phyloP scores from a whole-genome alignment of 139 green algal genomes.

The Penium margaritaceum region DNA sequence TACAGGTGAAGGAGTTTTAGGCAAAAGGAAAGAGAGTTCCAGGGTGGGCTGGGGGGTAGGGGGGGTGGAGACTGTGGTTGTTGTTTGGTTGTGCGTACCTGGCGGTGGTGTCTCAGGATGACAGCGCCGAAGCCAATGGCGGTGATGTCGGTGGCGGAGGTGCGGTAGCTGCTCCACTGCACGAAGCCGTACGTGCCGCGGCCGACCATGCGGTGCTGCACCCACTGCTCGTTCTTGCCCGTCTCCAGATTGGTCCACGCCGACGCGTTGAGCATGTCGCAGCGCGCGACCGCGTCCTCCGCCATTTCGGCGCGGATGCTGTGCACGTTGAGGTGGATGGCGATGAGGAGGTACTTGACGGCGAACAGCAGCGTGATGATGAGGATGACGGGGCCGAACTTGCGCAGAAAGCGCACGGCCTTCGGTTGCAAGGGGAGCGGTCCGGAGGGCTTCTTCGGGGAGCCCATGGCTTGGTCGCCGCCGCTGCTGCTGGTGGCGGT shows the following conservation, averaged over 20 bases:
- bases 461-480: too few relatives aligned
- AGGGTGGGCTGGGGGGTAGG: too few relatives aligned
- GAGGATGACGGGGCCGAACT: constrained; percentile 1
- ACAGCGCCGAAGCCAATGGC: neutral
- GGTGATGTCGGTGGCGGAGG: neutral
- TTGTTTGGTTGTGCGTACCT: too few relatives aligned
- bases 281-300: neutral
- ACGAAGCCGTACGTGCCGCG: constrained; percentile 15
- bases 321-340: constrained; percentile 10
- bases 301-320: neutral
- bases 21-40: too few relatives aligned
- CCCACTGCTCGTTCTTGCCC: neutral
- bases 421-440: too few relatives aligned
- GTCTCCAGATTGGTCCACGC: neutral
- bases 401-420: constrained; percentile 7
- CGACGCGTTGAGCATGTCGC: neutral
- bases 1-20: too few relatives aligned
- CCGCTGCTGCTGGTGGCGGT: too few relatives aligned
- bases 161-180: neutral
- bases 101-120: neutral
- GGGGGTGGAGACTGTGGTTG: too few relatives aligned
- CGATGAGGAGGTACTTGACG: constrained; percentile 8
- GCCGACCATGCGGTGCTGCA: constrained; percentile 12
- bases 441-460: too few relatives aligned
- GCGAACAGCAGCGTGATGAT: constrained; percentile 22